Conservation (phyloP, 2,329 filamentous ascomycete genomes). For the Apiospora hydei region DNA sequence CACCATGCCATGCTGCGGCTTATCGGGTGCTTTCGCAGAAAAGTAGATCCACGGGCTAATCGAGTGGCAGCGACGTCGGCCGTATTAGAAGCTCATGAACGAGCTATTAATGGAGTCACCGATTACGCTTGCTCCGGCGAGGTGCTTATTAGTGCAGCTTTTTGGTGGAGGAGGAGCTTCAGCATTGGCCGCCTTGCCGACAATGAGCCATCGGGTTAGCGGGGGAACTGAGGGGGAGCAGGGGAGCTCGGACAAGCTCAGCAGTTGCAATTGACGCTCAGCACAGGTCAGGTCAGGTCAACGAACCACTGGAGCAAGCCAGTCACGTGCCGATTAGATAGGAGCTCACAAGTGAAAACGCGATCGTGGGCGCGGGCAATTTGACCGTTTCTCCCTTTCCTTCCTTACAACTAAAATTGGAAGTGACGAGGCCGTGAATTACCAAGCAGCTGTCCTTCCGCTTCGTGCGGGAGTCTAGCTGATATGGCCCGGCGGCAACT, state of each 20-base stretch:
- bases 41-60: constrained; percentile 18
- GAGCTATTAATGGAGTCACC: constrained; percentile 17
- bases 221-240: background rate
- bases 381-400: constrained; percentile 36
- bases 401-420: constrained; percentile 78
- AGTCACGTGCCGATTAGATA: constrained; percentile 30
- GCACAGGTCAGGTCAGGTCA: background rate
- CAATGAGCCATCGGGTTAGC: background rate
- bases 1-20: constrained; percentile 18
- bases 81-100: constrained; percentile 8
- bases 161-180: constrained; percentile 8
- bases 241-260: background rate
- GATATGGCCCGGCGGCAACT: constrained; percentile 70
- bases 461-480: constrained; percentile 63
- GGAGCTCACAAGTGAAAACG: constrained; percentile 30
- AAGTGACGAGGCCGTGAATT: constrained; percentile 73
- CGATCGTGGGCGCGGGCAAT: background rate
- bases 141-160: background rate
- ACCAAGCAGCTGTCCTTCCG: constrained; percentile 59
- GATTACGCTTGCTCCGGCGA: constrained; percentile 5
- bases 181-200: constrained; percentile 10
- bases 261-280: background rate
- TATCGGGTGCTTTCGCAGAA: constrained; percentile 18
- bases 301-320: background rate
- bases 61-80: constrained; percentile 11